phyloP scores from a whole-genome alignment of 176 grass and related monocot species.

The Triticum monococcum region DNA sequence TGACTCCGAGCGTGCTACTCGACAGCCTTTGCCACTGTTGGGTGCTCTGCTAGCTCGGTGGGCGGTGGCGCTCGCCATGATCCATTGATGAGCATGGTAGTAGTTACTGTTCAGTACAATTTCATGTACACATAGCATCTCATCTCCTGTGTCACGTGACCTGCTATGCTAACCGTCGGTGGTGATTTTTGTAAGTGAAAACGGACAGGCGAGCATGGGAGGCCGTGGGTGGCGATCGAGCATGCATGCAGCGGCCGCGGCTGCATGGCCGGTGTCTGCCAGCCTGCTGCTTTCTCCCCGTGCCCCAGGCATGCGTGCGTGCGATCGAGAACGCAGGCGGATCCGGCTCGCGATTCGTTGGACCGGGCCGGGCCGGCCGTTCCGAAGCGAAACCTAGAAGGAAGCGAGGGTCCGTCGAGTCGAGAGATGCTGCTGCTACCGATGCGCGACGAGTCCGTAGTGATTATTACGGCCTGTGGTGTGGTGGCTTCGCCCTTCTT shows the following conservation, averaged over 20 bases:
- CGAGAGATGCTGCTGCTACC: background rate
- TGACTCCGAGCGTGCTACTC: background rate
- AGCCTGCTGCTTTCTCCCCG: background rate
- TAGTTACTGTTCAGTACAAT: background rate
- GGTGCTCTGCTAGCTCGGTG: background rate
- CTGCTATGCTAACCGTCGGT: conserved; percentile 16
- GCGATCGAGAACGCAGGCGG: background rate
- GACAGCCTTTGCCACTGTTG: background rate
- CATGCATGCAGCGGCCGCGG: conserved; percentile 5
- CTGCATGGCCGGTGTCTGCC: conserved; percentile 36
- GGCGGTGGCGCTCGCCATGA: background rate
- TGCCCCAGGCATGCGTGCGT: conserved; percentile 24
- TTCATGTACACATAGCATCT: background rate
- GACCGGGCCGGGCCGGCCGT: background rate
- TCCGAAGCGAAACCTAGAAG: conserved; percentile 22
- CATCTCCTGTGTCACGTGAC: background rate
- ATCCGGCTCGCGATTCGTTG: background rate
- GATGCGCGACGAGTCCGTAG: background rate
- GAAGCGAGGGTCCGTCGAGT: background rate
- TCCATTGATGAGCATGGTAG: conserved; percentile 11
- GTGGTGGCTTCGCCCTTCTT: conserved; percentile 14
- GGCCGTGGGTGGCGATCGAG: background rate
- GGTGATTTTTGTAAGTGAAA: conserved; percentile 19
- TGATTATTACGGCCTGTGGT: background rate
- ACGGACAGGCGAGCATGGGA: conserved; percentile 22